Conservation (phyloP, 768 basidiomycete genomes). For the Lactarius sanguifluus region DNA sequence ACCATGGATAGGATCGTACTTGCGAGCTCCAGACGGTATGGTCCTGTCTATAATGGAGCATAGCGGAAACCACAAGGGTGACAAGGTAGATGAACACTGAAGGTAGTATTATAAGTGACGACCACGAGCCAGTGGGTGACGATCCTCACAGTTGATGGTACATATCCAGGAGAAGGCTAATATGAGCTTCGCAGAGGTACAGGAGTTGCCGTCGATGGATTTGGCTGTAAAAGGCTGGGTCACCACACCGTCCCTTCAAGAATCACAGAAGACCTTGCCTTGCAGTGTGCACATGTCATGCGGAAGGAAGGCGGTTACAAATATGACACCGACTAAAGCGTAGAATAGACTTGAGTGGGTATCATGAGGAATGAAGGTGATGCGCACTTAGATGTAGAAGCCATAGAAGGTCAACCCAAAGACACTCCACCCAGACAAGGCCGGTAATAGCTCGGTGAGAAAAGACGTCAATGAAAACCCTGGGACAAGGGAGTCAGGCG, state of each 20-base stretch:
- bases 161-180: conserved; percentile 29
- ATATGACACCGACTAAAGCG: conserved; percentile 20
- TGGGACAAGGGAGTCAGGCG: conserved; percentile 2
- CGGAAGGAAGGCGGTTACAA: conserved; percentile 21
- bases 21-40: conserved; percentile 21
- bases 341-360: not conserved
- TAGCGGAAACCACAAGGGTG: conserved; percentile 16
- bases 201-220: conserved; percentile 12
- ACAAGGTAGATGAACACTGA: conserved; percentile 24
- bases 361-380: not conserved
- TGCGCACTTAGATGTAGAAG: conserved; percentile 25
- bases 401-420: conserved; percentile 25
- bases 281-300: conserved; percentile 23
- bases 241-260: not conserved
- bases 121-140: not conserved
- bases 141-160: conserved; percentile 22
- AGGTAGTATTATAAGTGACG: not conserved
- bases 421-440: conserved; percentile 27
- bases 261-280: conserved; percentile 13
- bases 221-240: conserved; percentile 11
- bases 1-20: conserved; percentile 27
- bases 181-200: conserved; percentile 22
- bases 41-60: conserved; percentile 22
- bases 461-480: conserved; percentile 23
- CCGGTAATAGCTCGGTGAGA: conserved; percentile 12